Evolutionary conservation across 805 yeast species (phyloP), one percentile per base, ranked within the genome.

Genomic region (Zygotorulaspora sp.): DNA sequence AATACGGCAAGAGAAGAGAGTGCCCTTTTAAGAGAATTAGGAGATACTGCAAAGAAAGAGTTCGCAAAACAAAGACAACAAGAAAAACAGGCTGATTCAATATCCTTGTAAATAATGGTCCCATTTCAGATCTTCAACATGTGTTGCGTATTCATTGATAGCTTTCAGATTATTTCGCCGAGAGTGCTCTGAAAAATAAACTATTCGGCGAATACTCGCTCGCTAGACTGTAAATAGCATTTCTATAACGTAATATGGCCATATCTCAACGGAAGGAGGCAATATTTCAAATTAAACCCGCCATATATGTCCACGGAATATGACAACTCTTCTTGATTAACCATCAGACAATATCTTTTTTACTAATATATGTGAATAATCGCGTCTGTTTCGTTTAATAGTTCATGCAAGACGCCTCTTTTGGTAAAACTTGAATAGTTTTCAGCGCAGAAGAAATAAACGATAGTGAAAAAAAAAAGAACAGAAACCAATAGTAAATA

Each of bases 1-100:
- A 68, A 72, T 55, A 71, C 71, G 44, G 77, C 86, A 15, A 76
- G 83, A 51, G 83, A 82, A 52, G 83, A 82, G 58, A 71, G 75
- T 44, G 78, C 77, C 2, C 62, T 83, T 40, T 67, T 86, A 49
- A 81, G 79, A 52, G 78, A 76, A 47, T 60, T 84, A 28, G 61
- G 65, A 40, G 52, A 54, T 17, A 53, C 48, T 32, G 64, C 67
- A 13, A 50, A 49, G 44, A 36, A 28, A 16, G 53, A 45, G 25
- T 48, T 48, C 25, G 28, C 37, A 13, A 41, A 40, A 27, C 43
- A 41, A 24, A 45, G 35, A 20, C 44, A 49, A 17, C 36, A 30
- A 16, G 30, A 39, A 25, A 25, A 35, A 19, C 34, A 43, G 30
- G 46, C 35, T 8, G 28, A 34, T 28, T 38, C 42, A 5, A 38